Percentiles rank a stretch among this genome's conserved stretches.
Evolutionary conservation across 2,329 filamentous ascomycete species (phyloP).

Genomic region (Claviceps citrina): DNA sequence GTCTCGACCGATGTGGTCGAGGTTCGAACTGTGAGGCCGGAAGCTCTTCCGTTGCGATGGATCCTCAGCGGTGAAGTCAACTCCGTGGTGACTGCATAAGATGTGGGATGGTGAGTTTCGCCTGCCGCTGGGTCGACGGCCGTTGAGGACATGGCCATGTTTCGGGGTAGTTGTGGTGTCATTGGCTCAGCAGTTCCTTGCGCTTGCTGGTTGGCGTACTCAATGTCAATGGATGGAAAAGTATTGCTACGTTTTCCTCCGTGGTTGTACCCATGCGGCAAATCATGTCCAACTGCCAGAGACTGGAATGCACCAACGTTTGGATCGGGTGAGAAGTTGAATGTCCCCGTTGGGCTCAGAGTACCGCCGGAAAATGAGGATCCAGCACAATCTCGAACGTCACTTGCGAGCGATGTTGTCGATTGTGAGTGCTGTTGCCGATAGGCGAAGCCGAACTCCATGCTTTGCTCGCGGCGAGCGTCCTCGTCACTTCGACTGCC

Average conservation of each 20-base stretch:
- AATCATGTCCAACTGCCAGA: slow-evolving; percentile 19
- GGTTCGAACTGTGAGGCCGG: slow-evolving; percentile 17
- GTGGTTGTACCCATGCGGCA: slow-evolving; percentile 46
- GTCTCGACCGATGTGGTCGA: slow-evolving; percentile 28
- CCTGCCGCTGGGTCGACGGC: slow-evolving; percentile 36
- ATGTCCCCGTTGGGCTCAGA: slow-evolving; percentile 59
- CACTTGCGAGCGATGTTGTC: slow-evolving; percentile 18
- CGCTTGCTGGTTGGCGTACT: slow-evolving; percentile 31
- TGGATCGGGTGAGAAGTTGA: slow-evolving; percentile 61
- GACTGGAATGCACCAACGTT: slow-evolving; percentile 48
- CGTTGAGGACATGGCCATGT: slow-evolving; percentile 34
- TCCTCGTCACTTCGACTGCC: slow-evolving; percentile 56
- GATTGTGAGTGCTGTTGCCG: slow-evolving; percentile 20
- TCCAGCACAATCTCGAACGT: slow-evolving; percentile 17
- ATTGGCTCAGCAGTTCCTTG: slow-evolving; percentile 23
- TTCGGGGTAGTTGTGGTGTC: slow-evolving; percentile 34
- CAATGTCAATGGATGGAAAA: slow-evolving; percentile 58
- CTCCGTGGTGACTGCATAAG: slow-evolving; percentile 29
- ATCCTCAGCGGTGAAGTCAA: slow-evolving; percentile 24
- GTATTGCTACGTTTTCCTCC: slow-evolving; percentile 65
- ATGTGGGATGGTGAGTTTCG: slow-evolving; percentile 25
- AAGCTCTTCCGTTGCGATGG: slow-evolving; percentile 20
- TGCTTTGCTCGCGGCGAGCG: slow-evolving; percentile 31
- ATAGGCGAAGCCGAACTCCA: slow-evolving; percentile 20
- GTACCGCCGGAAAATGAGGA: slow-evolving; percentile 58